Percentiles rank a stretch among this genome's conserved stretches.
Evolutionary conservation across 2,329 filamentous ascomycete genomes (phyloP).

Genomic region (Colletotrichum ledebouriae): DNA sequence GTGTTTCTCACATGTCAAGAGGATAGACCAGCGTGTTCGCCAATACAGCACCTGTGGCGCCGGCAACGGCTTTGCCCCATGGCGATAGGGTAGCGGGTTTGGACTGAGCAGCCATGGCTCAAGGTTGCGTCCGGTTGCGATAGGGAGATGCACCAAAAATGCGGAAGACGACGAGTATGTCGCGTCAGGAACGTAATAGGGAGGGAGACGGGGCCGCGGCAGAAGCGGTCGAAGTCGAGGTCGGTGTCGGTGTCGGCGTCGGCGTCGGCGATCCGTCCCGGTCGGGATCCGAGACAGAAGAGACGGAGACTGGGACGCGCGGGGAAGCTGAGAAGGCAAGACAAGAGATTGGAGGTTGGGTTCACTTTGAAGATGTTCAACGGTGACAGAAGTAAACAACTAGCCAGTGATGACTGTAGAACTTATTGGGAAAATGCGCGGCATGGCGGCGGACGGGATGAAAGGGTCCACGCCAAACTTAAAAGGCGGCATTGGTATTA

Average conservation of each 20-base stretch:
- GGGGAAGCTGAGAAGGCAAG: neutral
- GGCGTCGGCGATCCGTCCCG: slow-evolving; percentile 33
- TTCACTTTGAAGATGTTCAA: no score
- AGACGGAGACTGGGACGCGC: neutral
- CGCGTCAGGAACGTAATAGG: neutral
- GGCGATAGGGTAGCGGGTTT: slow-evolving; percentile 83
- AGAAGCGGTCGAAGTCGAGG: slow-evolving; percentile 11
- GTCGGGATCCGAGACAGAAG: slow-evolving; percentile 29
- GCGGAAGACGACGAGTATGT: slow-evolving; percentile 1
- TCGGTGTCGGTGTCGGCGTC: slow-evolving; percentile 46
- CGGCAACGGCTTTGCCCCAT: slow-evolving; percentile 93
- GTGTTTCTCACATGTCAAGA: slow-evolving; percentile 84
- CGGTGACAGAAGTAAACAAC: no score
- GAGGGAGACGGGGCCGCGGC: neutral
- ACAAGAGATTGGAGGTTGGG: no score
- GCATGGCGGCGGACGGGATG: neutral
- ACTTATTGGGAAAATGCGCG: neutral
- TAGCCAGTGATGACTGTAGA: neutral
- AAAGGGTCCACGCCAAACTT: slow-evolving; percentile 14
- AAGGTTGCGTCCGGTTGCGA: slow-evolving; percentile 3
- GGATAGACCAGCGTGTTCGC: slow-evolving; percentile 97
- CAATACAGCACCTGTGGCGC: slow-evolving; percentile 91
- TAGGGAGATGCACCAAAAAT: neutral
- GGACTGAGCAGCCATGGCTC: slow-evolving; percentile 66
- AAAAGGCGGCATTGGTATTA: neutral